phyloP scores from a whole-genome alignment of 2,329 filamentous ascomycete genomes.

The Aspergillus amoenus region DNA sequence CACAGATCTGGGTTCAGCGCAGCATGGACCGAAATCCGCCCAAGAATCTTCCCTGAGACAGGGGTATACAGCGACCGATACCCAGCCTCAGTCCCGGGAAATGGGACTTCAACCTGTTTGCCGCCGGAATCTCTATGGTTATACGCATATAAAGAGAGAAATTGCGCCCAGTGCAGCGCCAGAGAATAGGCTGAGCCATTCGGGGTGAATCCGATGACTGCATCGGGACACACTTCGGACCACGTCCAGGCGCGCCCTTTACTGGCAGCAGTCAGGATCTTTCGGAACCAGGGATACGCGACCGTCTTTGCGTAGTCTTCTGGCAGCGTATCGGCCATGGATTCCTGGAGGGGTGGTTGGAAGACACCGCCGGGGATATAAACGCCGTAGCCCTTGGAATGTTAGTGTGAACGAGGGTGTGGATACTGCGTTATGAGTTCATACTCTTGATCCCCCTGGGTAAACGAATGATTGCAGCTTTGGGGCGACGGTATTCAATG shows the following conservation, averaged over 20 bases:
- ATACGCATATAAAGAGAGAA: slow-evolving; percentile 29
- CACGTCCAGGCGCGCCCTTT: slow-evolving; percentile 33
- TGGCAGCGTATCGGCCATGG: slow-evolving; percentile 28
- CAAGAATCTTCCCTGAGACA: slow-evolving; percentile 28
- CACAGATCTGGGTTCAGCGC: slow-evolving; percentile 25
- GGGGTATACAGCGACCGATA: slow-evolving; percentile 25
- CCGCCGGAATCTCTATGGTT: slow-evolving; percentile 17
- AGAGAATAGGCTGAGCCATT: slow-evolving; percentile 29
- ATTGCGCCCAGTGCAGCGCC: slow-evolving; percentile 30
- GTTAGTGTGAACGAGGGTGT: neutral
- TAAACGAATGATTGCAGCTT: slow-evolving; percentile 20
- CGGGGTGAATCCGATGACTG: slow-evolving; percentile 32
- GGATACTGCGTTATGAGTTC: neutral
- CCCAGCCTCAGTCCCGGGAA: slow-evolving; percentile 24
- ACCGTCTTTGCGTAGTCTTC: slow-evolving; percentile 30
- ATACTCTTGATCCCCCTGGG: slow-evolving; percentile 27
- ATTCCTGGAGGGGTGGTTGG: slow-evolving; percentile 30
- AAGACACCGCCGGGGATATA: slow-evolving; percentile 27
- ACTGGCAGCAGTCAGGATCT: slow-evolving; percentile 22
- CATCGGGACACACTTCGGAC: slow-evolving; percentile 36
- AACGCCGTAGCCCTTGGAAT: slow-evolving; percentile 22
- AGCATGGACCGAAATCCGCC: slow-evolving; percentile 29
- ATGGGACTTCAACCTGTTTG: slow-evolving; percentile 19
- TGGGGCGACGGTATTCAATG: slow-evolving; percentile 28
- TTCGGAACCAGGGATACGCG: slow-evolving; percentile 27